Base-by-base conservation (phyloP, 306 rosid species). In the Vigna hirtella region DNA sequence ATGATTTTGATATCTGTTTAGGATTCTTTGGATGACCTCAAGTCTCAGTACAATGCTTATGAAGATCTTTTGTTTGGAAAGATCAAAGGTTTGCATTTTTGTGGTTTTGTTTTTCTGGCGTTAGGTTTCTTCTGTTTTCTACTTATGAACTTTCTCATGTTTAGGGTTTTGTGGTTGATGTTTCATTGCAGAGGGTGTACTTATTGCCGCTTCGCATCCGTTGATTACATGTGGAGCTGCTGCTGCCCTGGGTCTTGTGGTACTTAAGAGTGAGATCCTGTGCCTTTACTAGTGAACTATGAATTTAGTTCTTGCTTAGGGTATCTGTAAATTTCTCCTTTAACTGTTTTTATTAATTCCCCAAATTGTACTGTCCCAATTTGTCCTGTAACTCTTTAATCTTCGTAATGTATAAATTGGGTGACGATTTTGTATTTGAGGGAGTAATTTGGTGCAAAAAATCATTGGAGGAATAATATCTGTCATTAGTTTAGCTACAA, bases 181-280 rank as follows among this genome's bases (percentile, higher is more conserved):
- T 66, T 77, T 81, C 64, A 56, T 72, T 86, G 85, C 88, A 92
- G 97, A 92, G 84, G 91, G 97, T 59, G 72, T 90, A 78, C 73
- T 77, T 64, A 80, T 88, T 70, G 93, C 97, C 32, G 82, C 93
- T 83, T 89, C 97, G 58, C 88, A 89, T 81, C 98, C 98, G 5
- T 40, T 91, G 78, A 77, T 85, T 70, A 82, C 91, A 9, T 81
- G 88, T 50, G 97, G 97, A 56, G 85, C 88, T 53, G 84, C 93
- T 30, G 84, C 92, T 81, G 87, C 89, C 57, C 26, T 86, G 86
- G 93, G 93, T 49, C 69, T 91, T 68, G 3, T 87, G 38, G 86
- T 81, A 59, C 74, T 92, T 56, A 91, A 88, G 84, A 86, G 98
- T 95, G 87, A 68, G 90, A 57, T 36, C 78, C 36, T 24, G 57